These are phyloP conservation scores for Dujonia santamariae DNA, from an alignment of 1,139 yeast genomes.

Conservation along the genomic window DNA sequence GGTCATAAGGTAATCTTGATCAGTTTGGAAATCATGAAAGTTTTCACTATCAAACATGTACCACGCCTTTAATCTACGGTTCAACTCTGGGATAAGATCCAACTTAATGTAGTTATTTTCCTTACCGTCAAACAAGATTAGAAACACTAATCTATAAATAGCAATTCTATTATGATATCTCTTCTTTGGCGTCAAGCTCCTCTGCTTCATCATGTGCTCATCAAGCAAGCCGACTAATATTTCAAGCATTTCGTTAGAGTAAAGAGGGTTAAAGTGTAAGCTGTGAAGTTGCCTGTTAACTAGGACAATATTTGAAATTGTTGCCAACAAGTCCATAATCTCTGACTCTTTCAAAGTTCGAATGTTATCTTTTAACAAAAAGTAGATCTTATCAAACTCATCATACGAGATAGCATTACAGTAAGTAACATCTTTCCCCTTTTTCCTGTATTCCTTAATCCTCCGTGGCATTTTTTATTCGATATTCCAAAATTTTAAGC, in stretches of 20 bases:
- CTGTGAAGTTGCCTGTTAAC: conserved; percentile 23
- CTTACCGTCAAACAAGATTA: conserved; percentile 23
- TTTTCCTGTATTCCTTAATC: conserved; percentile 14
- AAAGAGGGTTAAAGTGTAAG: conserved; percentile 18
- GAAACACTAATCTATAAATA: conserved; percentile 23
- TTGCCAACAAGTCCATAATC: conserved; percentile 19
- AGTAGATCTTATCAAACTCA: conserved; percentile 17
- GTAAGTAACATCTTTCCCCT: conserved; percentile 19
- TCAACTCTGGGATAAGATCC: not conserved
- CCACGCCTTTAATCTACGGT: not conserved
- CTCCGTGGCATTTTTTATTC: no score
- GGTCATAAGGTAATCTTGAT: not conserved
- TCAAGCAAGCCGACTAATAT: conserved; percentile 14
- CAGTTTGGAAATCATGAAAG: not conserved
- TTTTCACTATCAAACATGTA: not conserved
- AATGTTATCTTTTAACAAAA: conserved; percentile 10
- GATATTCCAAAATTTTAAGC: no score
- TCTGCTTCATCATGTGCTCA: not conserved
- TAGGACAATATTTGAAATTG: conserved; percentile 24
- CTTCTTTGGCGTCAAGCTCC: not conserved
- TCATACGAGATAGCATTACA: conserved; percentile 17
- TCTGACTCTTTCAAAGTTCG: conserved; percentile 10
- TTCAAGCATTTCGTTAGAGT: conserved; percentile 15
- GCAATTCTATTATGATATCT: conserved; percentile 11
- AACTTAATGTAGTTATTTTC: no score